These are phyloP conservation scores for Malassezia obtusa DNA, from an alignment of 1,284 basidiomycete genomes.

Conservation along the genomic window DNA sequence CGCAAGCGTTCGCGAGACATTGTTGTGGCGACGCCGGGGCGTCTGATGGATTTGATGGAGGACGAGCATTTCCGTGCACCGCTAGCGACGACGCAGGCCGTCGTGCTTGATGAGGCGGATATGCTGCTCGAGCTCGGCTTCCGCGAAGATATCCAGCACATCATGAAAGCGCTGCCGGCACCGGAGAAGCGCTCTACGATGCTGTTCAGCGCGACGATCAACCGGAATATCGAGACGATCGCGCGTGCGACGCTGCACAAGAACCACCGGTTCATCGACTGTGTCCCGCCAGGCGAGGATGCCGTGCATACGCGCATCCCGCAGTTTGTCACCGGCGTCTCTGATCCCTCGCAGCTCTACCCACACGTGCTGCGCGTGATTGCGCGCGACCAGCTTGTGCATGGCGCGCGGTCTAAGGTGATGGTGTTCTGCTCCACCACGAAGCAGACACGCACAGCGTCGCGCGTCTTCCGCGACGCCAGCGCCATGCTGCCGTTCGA, in stretches of 20 bases:
- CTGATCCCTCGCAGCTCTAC: slow-evolving; percentile 61
- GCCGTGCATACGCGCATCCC: slow-evolving; percentile 67
- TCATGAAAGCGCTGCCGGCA: slow-evolving; percentile 61
- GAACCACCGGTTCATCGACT: slow-evolving; percentile 58
- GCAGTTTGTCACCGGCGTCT: slow-evolving; percentile 71
- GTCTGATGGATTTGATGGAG: slow-evolving; percentile 68
- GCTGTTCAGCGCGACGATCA: slow-evolving; percentile 80
- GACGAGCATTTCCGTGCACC: slow-evolving; percentile 29
- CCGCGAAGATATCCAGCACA: slow-evolving; percentile 73
- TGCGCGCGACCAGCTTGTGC: slow-evolving; percentile 75
- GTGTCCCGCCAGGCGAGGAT: slow-evolving; percentile 55
- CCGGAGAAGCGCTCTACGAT: slow-evolving; percentile 71
- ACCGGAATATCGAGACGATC: slow-evolving; percentile 51
- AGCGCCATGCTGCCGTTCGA: slow-evolving; percentile 19
- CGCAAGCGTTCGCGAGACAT: slow-evolving; percentile 63
- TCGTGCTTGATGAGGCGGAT: slow-evolving; percentile 90
- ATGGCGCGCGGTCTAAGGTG: slow-evolving; percentile 64
- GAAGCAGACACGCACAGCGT: slow-evolving; percentile 67
- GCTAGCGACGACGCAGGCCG: slow-evolving; percentile 54
- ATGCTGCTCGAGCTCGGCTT: slow-evolving; percentile 94
- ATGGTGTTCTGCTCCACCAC: slow-evolving; percentile 87
- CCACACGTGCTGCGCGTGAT: slow-evolving; percentile 71
- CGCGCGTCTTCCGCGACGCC: slow-evolving; percentile 51
- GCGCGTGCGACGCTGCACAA: slow-evolving; percentile 55
- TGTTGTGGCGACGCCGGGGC: slow-evolving; percentile 84